Evolutionary conservation across 2,329 filamentous ascomycete genomes (phyloP).

Genomic region (Acephala macrosclerotiorum): DNA sequence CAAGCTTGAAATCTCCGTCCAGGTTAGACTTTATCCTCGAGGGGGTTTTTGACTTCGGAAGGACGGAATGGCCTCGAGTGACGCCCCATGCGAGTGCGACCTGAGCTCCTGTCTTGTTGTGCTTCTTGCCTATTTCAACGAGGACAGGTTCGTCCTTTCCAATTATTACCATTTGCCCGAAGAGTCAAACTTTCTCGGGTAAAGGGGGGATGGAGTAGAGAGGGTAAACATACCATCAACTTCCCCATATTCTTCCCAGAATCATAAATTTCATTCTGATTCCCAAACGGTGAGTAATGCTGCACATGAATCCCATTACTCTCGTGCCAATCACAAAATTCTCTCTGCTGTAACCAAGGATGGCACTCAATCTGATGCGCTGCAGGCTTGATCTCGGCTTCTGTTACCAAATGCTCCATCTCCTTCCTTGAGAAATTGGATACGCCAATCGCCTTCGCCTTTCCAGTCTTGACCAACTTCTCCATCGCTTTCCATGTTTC

Average conservation of each 20-base stretch:
- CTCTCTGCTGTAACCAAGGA: slow-evolving; percentile 58
- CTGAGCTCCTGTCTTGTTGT: slow-evolving; percentile 63
- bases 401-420: slow-evolving; percentile 49
- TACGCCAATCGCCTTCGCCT: slow-evolving; percentile 65
- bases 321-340: slow-evolving; percentile 54
- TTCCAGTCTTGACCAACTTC: slow-evolving; percentile 57
- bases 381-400: slow-evolving; percentile 57
- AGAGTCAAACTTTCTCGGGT: no score
- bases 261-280: slow-evolving; percentile 68
- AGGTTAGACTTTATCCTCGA: slow-evolving; percentile 68
- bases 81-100: slow-evolving; percentile 67
- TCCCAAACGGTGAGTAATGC: slow-evolving; percentile 60
- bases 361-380: slow-evolving; percentile 66
- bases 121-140: slow-evolving; percentile 60
- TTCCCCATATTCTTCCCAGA: slow-evolving; percentile 62
- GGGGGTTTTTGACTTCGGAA: slow-evolving; percentile 69
- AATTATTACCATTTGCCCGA: not conserved
- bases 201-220: not conserved
- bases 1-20: slow-evolving; percentile 67
- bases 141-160: slow-evolving; percentile 60
- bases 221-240: slow-evolving; percentile 35
- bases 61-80: slow-evolving; percentile 61
- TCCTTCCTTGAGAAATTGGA: slow-evolving; percentile 62
- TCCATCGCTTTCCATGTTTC: slow-evolving; percentile 67
- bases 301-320: slow-evolving; percentile 52